Base-by-base conservation (phyloP, 345 rosid species). In the Corchorus olitorius region DNA sequence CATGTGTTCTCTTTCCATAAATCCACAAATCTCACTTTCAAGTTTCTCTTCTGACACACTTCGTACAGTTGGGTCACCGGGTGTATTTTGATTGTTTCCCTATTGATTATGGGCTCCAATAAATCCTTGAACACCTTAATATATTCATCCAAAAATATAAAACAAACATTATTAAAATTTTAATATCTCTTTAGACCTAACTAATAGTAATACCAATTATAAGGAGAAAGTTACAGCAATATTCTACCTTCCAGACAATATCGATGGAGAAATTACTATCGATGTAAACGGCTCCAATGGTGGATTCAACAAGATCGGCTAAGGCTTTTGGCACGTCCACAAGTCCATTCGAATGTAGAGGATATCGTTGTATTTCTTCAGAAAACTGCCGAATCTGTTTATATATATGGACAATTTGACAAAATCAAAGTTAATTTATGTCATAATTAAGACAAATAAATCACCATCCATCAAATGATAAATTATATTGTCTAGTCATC, bases 231-330 rank as follows among this genome's bases (percentile, higher is more conserved):
- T 61, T 33, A 4, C n/a, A 14, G 5, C 3, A 46, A 46, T 1
- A 19, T 4, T 5, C 14, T 88, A 89, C 97, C 97, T 86, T 61
- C 89, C 92, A 84, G 0, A 86, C 88, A 0, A 43, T 78, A 0
- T 93, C 88, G 0, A 81, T 3, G 3, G 85, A 86, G 7, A 39
- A 83, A 27, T 81, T 52, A 27, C 83, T 19, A 45, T 93, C 97
- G 13, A 75, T 68, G 74, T 77, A 90, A 17, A 89, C 83, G 4
- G 94, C 97, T 1, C 98, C 97, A 1, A 87, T 74, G 0, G 84
- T 14, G 0, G 97, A 82, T 15, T 90, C 98, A 10, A 90, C 92
- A 2, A 90, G 86, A 67, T 89, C 90, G 0, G 94, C 94, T 5
- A 93, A 80, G 2, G 33, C 83, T 46, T 93, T 93, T 0, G 98